Evolutionary conservation across 2,329 filamentous ascomycete genomes (phyloP).

Genomic region (Stachybotrys chartarum): DNA sequence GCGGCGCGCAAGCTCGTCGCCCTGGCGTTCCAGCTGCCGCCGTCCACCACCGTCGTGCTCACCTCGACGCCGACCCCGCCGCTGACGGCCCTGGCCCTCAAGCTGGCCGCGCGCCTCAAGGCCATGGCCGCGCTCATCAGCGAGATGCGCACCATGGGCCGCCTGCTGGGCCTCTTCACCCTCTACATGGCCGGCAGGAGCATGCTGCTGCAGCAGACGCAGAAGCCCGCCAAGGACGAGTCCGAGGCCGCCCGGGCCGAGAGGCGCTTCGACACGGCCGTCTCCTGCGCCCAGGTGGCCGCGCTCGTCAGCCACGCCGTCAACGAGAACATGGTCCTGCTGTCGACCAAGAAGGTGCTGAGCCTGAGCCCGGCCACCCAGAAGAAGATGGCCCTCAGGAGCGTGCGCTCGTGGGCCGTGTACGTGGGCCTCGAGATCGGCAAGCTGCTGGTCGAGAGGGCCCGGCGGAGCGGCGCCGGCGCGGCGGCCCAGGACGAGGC

Average conservation of each 20-base stretch:
- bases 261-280: slow-evolving; percentile 27
- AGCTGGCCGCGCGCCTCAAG: slow-evolving; percentile 46
- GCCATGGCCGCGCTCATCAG: slow-evolving; percentile 58
- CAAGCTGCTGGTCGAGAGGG: slow-evolving; percentile 46
- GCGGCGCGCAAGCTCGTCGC: slow-evolving; percentile 45
- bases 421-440: slow-evolving; percentile 73
- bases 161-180: slow-evolving; percentile 71
- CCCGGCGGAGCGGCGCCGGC: slow-evolving; percentile 28
- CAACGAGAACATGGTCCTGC: slow-evolving; percentile 77
- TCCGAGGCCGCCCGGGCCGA: slow-evolving; percentile 29
- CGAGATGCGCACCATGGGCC: slow-evolving; percentile 65
- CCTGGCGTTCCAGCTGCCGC: slow-evolving; percentile 43
- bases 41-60: slow-evolving; percentile 38
- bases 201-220: slow-evolving; percentile 27
- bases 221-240: slow-evolving; percentile 20
- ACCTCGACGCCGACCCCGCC: slow-evolving; percentile 29
- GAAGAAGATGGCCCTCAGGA: slow-evolving; percentile 60
- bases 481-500: slow-evolving; percentile 24
- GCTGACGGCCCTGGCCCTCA: slow-evolving; percentile 36
- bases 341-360: slow-evolving; percentile 67
- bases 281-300: slow-evolving; percentile 63
- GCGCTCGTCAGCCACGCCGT: slow-evolving; percentile 66
- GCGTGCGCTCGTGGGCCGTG: slow-evolving; percentile 70
- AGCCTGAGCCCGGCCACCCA: slow-evolving; percentile 49
- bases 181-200: slow-evolving; percentile 61